phyloP scores from a whole-genome alignment of 495 filamentous ascomycete species.

The Aspergillus campestris region DNA sequence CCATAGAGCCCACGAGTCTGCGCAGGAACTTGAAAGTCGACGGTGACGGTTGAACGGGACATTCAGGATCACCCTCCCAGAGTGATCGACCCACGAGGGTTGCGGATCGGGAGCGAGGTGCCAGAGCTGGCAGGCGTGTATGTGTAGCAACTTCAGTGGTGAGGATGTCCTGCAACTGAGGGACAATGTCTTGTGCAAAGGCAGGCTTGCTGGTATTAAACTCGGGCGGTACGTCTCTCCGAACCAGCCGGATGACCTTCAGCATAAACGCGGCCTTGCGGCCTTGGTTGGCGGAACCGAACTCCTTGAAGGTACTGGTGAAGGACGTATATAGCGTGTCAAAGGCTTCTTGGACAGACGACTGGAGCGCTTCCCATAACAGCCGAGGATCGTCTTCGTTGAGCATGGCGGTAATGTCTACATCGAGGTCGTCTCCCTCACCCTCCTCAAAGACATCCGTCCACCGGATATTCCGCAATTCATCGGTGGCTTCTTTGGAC shows the following conservation, averaged over 20 bases:
- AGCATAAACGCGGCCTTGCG: constrained; percentile 62
- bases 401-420: constrained; percentile 50
- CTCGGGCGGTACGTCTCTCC: constrained; percentile 49
- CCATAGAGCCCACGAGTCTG: constrained; percentile 58
- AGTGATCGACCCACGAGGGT: constrained; percentile 44
- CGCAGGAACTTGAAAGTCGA: constrained; percentile 66
- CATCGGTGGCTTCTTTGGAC: constrained; percentile 51
- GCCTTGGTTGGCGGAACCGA: constrained; percentile 35
- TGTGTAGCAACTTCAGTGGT: constrained; percentile 25
- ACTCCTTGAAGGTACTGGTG: constrained; percentile 31
- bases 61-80: constrained; percentile 68
- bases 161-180: constrained; percentile 49
- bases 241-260: constrained; percentile 66
- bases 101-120: constrained; percentile 6
- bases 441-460: constrained; percentile 67
- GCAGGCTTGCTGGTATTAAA: constrained; percentile 30
- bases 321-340: constrained; percentile 50
- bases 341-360: constrained; percentile 51
- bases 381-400: constrained; percentile 63
- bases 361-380: constrained; percentile 52
- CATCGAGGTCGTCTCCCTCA: constrained; percentile 63
- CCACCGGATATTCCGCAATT: constrained; percentile 62
- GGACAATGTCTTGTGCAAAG: constrained; percentile 38
- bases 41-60: constrained; percentile 79
- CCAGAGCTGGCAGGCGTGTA: constrained; percentile 5